Evolutionary conservation across 2,329 filamentous ascomycete genomes (phyloP), one percentile per base, ranked within the genome.

Genomic region (Aspergillus pseudoviridinutans): DNA sequence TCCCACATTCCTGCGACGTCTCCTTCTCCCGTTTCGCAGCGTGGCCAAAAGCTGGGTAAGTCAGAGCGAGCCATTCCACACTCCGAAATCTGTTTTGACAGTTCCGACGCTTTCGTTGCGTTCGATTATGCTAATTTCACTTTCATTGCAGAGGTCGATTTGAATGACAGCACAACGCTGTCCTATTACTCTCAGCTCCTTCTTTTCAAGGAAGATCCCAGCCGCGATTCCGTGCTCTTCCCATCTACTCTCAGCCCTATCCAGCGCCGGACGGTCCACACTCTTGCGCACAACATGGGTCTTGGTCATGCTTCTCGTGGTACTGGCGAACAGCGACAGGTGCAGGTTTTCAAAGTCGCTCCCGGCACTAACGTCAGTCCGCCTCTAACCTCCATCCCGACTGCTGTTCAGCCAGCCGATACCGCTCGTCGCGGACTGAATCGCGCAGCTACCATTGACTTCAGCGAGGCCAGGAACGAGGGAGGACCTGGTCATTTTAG

Each of bases 361-460:
- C 77, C 79, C 17, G 73, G 73, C 53, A 71, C 70, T 62, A 83
- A 82, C 58, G 76, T 86, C 58, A 87, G 85, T 74, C 85, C 85
- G 17, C 84, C 85, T 1, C 78, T 85, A 71, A 79, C 81, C n/a
- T 80, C 83, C 51, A 87, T 79, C 80, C 87, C 80, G 67, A 79
- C 72, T 61, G 81, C 84, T 1, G 86, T 86, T 56, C 87, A 89
- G 58, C 85, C 86, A 24, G 80, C 87, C 52, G 91, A 96, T 62
- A 86, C 89, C 56, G 87, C 91, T 66, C 88, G 93, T 64, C 89
- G 93, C 59, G 89, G 88, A 4, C 80, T 99, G 38, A 96, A 92
- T 78, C 88, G 94, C 61, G 92, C 94, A 17, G 94, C 94, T n/a
- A 97, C 94, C 2, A 96, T 95, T 64, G 94, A 97, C 74, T 97